Conservation (phyloP, 2,329 filamentous ascomycete species). For the Aspergillus candidus region DNA sequence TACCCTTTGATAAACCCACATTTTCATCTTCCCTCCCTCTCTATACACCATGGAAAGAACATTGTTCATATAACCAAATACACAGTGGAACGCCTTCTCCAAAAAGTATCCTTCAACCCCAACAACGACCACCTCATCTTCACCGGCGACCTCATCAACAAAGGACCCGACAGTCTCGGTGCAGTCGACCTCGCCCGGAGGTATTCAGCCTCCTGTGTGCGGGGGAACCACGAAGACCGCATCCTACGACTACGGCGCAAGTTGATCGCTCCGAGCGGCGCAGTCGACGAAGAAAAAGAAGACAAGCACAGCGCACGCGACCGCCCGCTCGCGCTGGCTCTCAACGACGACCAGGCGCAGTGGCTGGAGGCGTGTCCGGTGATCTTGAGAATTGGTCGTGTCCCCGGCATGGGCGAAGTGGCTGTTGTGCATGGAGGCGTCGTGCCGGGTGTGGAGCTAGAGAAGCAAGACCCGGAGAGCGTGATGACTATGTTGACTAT, state of each 20-base stretch:
- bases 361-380: conserved; percentile 70
- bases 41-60: too few species aligned
- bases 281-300: conserved; percentile 19
- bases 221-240: conserved; percentile 89
- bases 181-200: conserved; percentile 70
- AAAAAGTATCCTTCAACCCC: conserved; percentile 57
- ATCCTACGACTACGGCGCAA: conserved; percentile 62
- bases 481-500: conserved; percentile 92
- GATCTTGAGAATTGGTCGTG: conserved; percentile 65
- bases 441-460: conserved; percentile 65
- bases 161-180: conserved; percentile 75
- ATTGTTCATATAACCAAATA: too few species aligned
- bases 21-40: too few species aligned
- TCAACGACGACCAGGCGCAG: conserved; percentile 54
- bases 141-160: conserved; percentile 73
- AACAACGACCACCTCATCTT: conserved; percentile 68
- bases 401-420: conserved; percentile 57
- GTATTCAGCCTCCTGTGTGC: conserved; percentile 70
- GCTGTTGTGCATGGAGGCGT: conserved; percentile 81
- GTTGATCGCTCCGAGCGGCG: conserved; percentile 26
- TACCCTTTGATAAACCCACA: background rate
- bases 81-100: conserved; percentile 54
- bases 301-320: conserved; percentile 27
- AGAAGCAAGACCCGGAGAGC: conserved; percentile 67
- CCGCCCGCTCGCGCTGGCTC: conserved; percentile 51